Evolutionary conservation across 176 grass and related monocot species (phyloP).

Genomic region (Pontederia crassipes): DNA sequence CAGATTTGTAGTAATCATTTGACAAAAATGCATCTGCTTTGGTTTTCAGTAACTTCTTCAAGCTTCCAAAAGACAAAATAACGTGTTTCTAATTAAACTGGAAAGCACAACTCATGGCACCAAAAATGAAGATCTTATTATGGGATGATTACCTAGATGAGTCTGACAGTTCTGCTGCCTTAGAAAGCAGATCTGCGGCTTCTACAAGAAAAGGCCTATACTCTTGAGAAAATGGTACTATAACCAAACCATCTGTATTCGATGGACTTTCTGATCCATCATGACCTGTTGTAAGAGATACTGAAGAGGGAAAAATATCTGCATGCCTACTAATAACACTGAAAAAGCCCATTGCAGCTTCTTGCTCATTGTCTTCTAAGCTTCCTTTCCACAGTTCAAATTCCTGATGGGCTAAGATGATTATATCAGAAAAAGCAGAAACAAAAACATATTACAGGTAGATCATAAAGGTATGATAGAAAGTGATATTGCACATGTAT

Average conservation of each 20-base stretch:
- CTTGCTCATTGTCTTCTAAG: constrained; percentile 48
- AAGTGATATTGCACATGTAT: too few relatives aligned
- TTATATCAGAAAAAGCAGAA: too few relatives aligned
- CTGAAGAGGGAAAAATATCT: constrained; percentile 25
- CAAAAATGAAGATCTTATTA: constrained; percentile 1
- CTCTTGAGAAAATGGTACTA: constrained; percentile 78
- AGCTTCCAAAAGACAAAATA: constrained; percentile 36
- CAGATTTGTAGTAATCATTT: constrained; percentile 95
- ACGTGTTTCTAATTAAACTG: constrained; percentile 4
- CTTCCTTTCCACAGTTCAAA: constrained; percentile 77
- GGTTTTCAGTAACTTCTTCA: constrained; percentile 73
- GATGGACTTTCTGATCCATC: constrained; percentile 14
- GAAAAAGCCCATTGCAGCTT: constrained; percentile 75
- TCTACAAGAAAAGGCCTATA: constrained; percentile 56
- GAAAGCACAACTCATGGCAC: constrained; percentile 8
- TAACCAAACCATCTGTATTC: constrained; percentile 62
- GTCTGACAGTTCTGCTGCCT: constrained; percentile 70
- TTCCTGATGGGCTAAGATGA: constrained; percentile 30
- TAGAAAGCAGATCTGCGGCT: constrained; percentile 53
- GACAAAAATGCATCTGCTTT: constrained; percentile 89
- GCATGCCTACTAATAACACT: constrained; percentile 54
- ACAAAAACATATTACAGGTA: too few relatives aligned
- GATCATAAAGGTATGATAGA: too few relatives aligned
- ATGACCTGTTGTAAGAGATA: constrained; percentile 1
- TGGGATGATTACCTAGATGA: constrained; percentile 47